Base-by-base conservation (phyloP, 179 eudicot genomes). In the Gypsophila paniculata region DNA sequence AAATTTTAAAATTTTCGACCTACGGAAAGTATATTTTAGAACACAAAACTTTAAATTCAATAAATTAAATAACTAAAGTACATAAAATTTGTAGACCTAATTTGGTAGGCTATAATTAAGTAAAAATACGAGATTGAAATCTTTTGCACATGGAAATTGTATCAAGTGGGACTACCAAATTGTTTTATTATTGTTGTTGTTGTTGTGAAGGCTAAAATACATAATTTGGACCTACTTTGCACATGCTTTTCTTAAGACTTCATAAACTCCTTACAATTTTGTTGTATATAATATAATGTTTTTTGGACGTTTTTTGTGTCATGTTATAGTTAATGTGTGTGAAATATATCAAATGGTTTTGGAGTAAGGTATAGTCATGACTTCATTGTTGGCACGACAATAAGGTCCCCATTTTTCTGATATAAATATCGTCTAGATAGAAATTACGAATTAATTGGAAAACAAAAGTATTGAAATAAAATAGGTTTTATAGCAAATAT, bases 101-200 rank as follows among this genome's bases (percentile, higher is more conserved):
- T 32, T 61, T 15, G 65, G 65, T 61, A 32, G 42, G 42, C 19
- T 61, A 38, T 6, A 6, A 32, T 32, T 52, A 3, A 9, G n/a
- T 19, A 26, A 65, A 42, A 39, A 6, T n/a, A n/a, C n/a, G 10
- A 29, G 18, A 14, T 26, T 63, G 39, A 19, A 26, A 68, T 74
- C 49, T 57, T 57, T 57, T 42, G 48, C 77, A 74, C 77, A 68
- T 74, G 77, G 72, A 23, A n/a, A 19, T 65, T 44, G 53, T 65
- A 25, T 4, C 69, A 65, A 65, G 17, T 55, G 46, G 71, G 54
- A 54, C 55, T 39, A 53, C 61, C 59, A 65, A 22, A 66, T 42
- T 26, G 46, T 42, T 42, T 9, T 42, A 42, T 42, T 42, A 42
- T 2, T 42, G 0, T 42, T 6, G 46, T 42, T 9, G 29, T 38